Evolutionary conservation across 208 protist genomes (phyloP).

Genomic region (Leptomonas pyrrhocoris): DNA sequence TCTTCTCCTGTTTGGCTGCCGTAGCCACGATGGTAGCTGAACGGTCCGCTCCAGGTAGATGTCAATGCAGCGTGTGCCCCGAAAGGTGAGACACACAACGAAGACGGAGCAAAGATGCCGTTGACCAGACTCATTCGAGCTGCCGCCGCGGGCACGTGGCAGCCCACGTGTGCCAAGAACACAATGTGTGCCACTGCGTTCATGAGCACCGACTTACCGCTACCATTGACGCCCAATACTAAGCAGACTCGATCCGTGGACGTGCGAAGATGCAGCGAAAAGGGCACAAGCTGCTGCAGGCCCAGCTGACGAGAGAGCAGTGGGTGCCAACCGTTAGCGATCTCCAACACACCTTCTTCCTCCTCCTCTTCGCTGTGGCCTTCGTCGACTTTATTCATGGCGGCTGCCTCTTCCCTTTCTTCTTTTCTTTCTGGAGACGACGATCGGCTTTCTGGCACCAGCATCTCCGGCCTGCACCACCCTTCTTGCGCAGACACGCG

Average conservation of each 20-base stretch:
- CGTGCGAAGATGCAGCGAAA: constrained; percentile 43
- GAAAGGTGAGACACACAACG: background rate
- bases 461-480: constrained; percentile 58
- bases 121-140: constrained; percentile 57
- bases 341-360: constrained; percentile 47
- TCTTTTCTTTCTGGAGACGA: background rate
- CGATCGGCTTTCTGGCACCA: background rate
- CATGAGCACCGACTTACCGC: constrained; percentile 93
- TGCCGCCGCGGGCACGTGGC: constrained; percentile 87
- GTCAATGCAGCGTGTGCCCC: background rate
- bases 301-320: constrained; percentile 52
- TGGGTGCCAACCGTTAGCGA: constrained; percentile 74
- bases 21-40: background rate
- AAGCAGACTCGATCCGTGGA: constrained; percentile 60
- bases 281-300: constrained; percentile 50
- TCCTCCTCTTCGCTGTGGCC: background rate
- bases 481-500: constrained; percentile 63
- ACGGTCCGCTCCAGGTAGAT: background rate
- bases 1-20: background rate
- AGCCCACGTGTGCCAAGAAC: constrained; percentile 93
- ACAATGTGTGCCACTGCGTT: constrained; percentile 92
- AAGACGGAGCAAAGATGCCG: constrained; percentile 51
- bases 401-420: background rate
- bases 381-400: background rate
- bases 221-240: constrained; percentile 86